Evolutionary conservation across 1,284 basidiomycete species (phyloP), one percentile per base, ranked within the genome.

Genomic region (Rhodotorula sp.): DNA sequence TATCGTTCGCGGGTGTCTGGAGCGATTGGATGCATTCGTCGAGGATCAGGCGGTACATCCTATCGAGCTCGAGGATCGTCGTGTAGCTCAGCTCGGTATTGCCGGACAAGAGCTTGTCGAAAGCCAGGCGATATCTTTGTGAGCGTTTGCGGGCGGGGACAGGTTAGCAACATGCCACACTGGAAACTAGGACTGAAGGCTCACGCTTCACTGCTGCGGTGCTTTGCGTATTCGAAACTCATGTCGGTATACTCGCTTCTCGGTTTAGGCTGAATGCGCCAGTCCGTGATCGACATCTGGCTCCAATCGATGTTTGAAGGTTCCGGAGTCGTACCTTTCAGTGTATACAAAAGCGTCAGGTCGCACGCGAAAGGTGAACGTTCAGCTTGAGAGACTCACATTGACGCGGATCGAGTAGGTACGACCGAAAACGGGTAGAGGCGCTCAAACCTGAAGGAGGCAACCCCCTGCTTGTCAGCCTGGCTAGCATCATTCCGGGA

Each of bases 201-300:
- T 17, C 49, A 68, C 56, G 59, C 59, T 49, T 55, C 61, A 6
- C 56, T 54, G 17, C 68, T 42, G 30, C 53, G 51, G 37, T 60
- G 51, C 30, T 72, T 69, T 0, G 70, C 67, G 22, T 53, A 57
- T 20, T 76, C 73, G 49, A 75, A 76, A 3, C 61, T 57, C 1
- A 49, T 58, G 29, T 75, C 68, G 7, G 75, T 75, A n/a, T 64
- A 62, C 37, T 70, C 59, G 58, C 61, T 56, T 0, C 67, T 26
- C 2, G 69, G 63, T 6, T 54, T 55, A 0, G 62, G 64, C 4
- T 42, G 20, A 18, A 66, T 30, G n/a, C 54, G 54, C 70, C 73
- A 75, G 15, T 75, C 70, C 18, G 71, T 72, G 22, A 66, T 44
- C 4, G 71, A 73, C 0, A 76, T 64, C n/a, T 75, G 59, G 48